phyloP scores from a whole-genome alignment of 2,329 filamentous ascomycete species.

The Pseudopyricularia javanii region DNA sequence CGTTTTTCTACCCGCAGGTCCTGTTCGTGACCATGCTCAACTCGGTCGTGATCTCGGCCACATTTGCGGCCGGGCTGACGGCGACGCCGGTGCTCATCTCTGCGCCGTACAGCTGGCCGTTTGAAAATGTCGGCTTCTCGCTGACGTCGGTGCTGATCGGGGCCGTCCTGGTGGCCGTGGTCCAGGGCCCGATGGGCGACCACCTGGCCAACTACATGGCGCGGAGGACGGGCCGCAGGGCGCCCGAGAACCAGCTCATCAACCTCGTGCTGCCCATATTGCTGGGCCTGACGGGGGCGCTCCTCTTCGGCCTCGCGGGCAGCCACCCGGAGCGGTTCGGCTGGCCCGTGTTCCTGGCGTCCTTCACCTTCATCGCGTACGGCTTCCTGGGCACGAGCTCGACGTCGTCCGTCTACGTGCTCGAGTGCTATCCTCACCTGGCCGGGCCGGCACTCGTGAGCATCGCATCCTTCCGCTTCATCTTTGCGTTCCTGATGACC shows the following conservation, averaged over 20 bases:
- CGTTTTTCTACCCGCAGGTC: slow-evolving; percentile 18
- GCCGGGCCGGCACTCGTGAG: slow-evolving; percentile 19
- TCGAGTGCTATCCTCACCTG: slow-evolving; percentile 19
- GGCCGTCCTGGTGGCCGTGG: slow-evolving; percentile 9
- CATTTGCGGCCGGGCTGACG: slow-evolving; percentile 15
- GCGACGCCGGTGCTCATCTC: slow-evolving; percentile 12
- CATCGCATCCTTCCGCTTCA: slow-evolving; percentile 15
- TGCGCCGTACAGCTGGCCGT: slow-evolving; percentile 13
- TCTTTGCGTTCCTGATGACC: slow-evolving; percentile 16
- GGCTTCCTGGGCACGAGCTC: slow-evolving; percentile 14
- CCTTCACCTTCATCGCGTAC: slow-evolving; percentile 15
- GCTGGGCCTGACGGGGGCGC: slow-evolving; percentile 15
- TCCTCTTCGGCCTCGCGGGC: slow-evolving; percentile 18
- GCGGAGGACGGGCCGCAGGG: slow-evolving; percentile 8
- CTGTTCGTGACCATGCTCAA: slow-evolving; percentile 18
- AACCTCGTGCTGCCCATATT: slow-evolving; percentile 16
- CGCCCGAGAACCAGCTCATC: slow-evolving; percentile 19
- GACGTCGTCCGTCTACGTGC: slow-evolving; percentile 16
- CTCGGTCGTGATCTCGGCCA: slow-evolving; percentile 14
- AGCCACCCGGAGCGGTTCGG: slow-evolving; percentile 9
- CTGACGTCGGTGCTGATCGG: slow-evolving; percentile 12
- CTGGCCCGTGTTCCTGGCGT: slow-evolving; percentile 15
- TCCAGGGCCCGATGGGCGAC: slow-evolving; percentile 17
- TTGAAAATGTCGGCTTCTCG: slow-evolving; percentile 14
- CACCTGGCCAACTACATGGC: slow-evolving; percentile 15